Base-by-base conservation (phyloP, 2,329 filamentous ascomycete species). In the Fusarium verrucosum region DNA sequence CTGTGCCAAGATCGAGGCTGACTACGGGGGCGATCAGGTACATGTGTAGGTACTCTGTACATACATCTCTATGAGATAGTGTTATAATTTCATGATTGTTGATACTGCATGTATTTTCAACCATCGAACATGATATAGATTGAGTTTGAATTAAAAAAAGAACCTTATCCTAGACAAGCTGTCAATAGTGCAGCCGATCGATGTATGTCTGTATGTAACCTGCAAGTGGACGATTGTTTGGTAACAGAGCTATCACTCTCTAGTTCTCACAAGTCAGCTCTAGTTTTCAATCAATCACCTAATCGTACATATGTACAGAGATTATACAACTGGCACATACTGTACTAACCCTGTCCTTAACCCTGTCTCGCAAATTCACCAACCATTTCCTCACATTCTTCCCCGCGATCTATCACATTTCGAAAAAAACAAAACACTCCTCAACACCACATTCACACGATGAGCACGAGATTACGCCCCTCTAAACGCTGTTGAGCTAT, bases 391-490 rank as follows among this genome's bases (percentile, higher is more conserved):
- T 35, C 20, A 23, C 50, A 56, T 65, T 49, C 56, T 54, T 47
- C 58, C 47, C 54, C 47, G 25, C 49, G 38, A 66, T 66, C 51
- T 66, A 59, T 66, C 62, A 66, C 47, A 66, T 66, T 26, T 66
- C 42, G 45, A 22, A 57, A 65, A 40, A 25, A 7, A n/a, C n/a
- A n/a, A n/a, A n/a, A n/a, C n/a, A 28, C 11, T 10, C 10, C 10
- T 11, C 10, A 13, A 4, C 11, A 17, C 5, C n/a, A 46, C 30
- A 38, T 16, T 16, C 16, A 35, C n/a, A 54, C 28, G 14, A 25
- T 25, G 23, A 16, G 22, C 13, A 14, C n/a, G 14, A 9, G 32
- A 14, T 23, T 22, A 16, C 44, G 33, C 13, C 13, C 17, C 9
- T n/a, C n/a, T n/a, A n/a, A n/a, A n/a, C n/a, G n/a, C n/a, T n/a